Evolutionary conservation across 2,329 filamentous ascomycete species (phyloP), one percentile per base, ranked within the genome.

Genomic region (Didymella exigua): DNA sequence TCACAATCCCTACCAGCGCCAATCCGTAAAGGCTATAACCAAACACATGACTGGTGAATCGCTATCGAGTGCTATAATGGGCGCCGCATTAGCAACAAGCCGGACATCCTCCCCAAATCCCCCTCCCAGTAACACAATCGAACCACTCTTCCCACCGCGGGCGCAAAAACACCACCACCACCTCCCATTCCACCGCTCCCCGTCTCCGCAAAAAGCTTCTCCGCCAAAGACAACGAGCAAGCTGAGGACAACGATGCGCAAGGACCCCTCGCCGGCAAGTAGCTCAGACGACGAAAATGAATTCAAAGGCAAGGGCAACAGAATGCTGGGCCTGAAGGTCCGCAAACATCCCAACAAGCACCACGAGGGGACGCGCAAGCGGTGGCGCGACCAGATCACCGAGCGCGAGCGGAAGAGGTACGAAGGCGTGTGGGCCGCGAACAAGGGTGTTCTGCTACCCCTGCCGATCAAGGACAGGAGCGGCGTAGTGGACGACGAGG

Each of bases 401-500:
- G 82, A 85, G 42, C 79, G 85, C 5, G 89, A 95, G 68, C 80
- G 89, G n/a, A 89, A 89, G 67, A 82, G 90, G 1, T 95, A 95
- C 72, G 90, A 93, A 72, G 90, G 89, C 2, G 84, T 95, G 1
- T 95, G 90, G 89, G 90, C 90, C 1, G 90, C 89, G 36, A 95
- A 95, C 66, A 85, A 86, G 43, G 90, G 90, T 0, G 54, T 86
- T 0, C 63, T 73, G 41, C 67, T 73, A 23, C 58, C 71, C 26
- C 51, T 29, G 23, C 24, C 19, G 5, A 14, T 3, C 4, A 23
- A 30, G 16, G 11, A 21, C 1, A 16, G 8, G 13, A 19, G 2
- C 5, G 19, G 5, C 13, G 3, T 24, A 4, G 9, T 24, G 5
- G 13, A 23, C 4, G 41, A 52, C 4, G 49, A 52, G 2, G 41